Percentiles rank a stretch among this genome's conserved stretches.
phyloP scores from a whole-genome alignment of 768 basidiomycete genomes.

The Lentinula sp. region DNA sequence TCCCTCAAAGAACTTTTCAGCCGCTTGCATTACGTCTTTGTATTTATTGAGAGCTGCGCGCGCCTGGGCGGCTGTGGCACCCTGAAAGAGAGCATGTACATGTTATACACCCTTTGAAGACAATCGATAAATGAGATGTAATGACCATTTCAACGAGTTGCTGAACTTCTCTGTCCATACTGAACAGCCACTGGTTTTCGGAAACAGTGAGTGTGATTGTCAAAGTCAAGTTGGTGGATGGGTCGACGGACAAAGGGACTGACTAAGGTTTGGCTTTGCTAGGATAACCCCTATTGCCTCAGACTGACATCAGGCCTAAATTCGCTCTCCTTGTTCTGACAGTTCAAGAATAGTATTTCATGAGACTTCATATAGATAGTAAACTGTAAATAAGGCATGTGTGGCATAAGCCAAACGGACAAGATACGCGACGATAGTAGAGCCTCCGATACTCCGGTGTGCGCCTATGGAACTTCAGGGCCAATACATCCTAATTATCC shows the following conservation, averaged over 20 bases:
- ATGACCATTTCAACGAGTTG: constrained; percentile 63
- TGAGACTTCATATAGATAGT: neutral
- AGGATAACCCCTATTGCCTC: neutral
- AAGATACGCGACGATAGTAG: too few species aligned
- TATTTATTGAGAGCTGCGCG: constrained; percentile 74
- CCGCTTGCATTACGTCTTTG: constrained; percentile 90
- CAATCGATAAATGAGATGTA: neutral
- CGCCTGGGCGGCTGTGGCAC: constrained; percentile 77
- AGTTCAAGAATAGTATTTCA: neutral
- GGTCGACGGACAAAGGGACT: neutral
- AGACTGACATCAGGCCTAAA: too few species aligned
- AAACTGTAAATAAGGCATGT: too few species aligned
- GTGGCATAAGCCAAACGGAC: too few species aligned
- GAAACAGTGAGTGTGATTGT: neutral
- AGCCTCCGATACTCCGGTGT: too few species aligned
- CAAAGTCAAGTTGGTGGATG: neutral
- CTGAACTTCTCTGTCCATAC: constrained; percentile 48
- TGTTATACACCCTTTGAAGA: too few species aligned
- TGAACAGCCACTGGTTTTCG: neutral
- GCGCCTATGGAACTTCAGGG: too few species aligned
- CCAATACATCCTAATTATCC: too few species aligned
- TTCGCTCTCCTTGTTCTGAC: too few species aligned
- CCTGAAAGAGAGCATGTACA: constrained; percentile 37
- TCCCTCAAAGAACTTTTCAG: constrained; percentile 80
- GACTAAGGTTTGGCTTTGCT: neutral